Base-by-base conservation (phyloP, 2,329 filamentous ascomycete genomes). In the Helminthosporium solani region DNA sequence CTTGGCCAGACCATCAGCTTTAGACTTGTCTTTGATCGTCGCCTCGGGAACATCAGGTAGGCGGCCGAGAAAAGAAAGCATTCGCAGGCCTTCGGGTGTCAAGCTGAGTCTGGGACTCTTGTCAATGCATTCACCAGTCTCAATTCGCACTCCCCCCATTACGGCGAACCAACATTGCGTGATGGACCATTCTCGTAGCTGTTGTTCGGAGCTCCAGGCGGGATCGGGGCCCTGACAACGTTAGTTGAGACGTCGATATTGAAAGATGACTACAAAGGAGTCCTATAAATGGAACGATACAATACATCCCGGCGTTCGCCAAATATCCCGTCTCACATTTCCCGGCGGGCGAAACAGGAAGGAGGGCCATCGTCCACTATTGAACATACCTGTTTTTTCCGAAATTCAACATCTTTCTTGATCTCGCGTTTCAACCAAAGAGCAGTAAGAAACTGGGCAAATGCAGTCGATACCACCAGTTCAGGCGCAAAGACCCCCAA, bases 1-100 rank as follows among this genome's bases (percentile, higher is more conserved):
- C 42, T 66, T 64, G 7, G 53, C 58, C 2, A 65, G 39, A 4
- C 53, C 54, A 39, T 66, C 59, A 9, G 60, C 58, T 33, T 64
- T 61, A 40, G 53, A 58, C 39, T 63, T 63, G 28, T 63, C 59
- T 7, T 40, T 35, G 7, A 62, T 52, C 16, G 58, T 44, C 19
- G 39, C 44, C 21, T 58, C 49, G 5, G 40, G 15, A 11, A 62
- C 44, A 1, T 46, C 31, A 3, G 58, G 58, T 12, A 61, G 40
- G 7, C 48, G 52, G 21, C 50, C 54, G 19, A 60, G 42, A 16
- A 60, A 60, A 3, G 56, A 58, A 21, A 61, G 47, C 12, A 59
- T 45, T 16, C 56, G 56, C n/a, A 52, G 41, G 4, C 58, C 56
- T 45, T 61, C 54, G 23, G 58, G 52, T 8, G 56, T 59, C 9